These are phyloP conservation scores for Capsella rubella DNA, from an alignment of 441 rosid species.

Conservation along the genomic window DNA sequence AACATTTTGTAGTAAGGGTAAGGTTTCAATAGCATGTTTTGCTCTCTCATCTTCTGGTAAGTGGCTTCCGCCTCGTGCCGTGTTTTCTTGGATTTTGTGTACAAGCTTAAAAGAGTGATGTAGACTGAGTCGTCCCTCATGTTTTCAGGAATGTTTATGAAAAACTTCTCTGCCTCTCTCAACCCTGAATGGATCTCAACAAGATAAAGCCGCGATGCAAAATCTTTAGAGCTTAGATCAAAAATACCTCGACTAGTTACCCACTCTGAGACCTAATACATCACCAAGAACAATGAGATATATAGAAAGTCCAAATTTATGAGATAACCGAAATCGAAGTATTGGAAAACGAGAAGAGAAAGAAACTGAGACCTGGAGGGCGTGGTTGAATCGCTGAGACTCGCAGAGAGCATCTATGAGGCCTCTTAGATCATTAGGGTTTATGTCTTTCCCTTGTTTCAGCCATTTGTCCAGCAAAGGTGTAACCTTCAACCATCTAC, in stretches of 20 bases:
- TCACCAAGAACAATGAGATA: not conserved
- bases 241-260: not conserved
- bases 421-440: constrained; percentile 26
- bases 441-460: constrained; percentile 13
- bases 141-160: constrained; percentile 26
- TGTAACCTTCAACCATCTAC: not conserved
- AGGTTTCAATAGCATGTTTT: constrained; percentile 6
- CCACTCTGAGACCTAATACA: constrained; percentile 33
- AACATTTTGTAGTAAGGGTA: constrained; percentile 26
- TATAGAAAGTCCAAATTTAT: not conserved
- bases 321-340: not conserved
- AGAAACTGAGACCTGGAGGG: constrained; percentile 25
- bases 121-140: constrained; percentile 28
- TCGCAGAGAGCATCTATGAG: constrained; percentile 21
- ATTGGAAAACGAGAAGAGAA: not conserved
- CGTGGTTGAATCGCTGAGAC: constrained; percentile 26
- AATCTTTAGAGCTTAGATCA: constrained; percentile 23
- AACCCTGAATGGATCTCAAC: constrained; percentile 32
- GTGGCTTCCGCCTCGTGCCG: constrained; percentile 27
- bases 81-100: constrained; percentile 21
- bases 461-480: constrained; percentile 23
- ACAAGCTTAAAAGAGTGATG: constrained; percentile 24
- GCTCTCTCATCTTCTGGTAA: constrained; percentile 28
- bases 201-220: constrained; percentile 22
- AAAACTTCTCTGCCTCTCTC: constrained; percentile 30